Conservation (phyloP, 2,329 filamentous ascomycete genomes). For the Colletotrichum sp. region DNA sequence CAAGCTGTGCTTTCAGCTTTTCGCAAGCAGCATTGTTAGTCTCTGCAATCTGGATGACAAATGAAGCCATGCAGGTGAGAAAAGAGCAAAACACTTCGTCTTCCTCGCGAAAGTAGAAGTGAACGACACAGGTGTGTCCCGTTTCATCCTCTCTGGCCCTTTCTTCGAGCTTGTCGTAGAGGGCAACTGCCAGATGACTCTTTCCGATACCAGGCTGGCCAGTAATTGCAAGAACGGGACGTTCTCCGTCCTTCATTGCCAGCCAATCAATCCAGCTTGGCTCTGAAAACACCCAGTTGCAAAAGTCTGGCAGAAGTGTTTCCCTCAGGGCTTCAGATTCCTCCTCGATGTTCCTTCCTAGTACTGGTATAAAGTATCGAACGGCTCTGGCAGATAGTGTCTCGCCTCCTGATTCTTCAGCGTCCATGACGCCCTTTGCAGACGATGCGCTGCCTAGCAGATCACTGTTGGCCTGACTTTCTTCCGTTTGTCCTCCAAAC, state of each 20-base stretch:
- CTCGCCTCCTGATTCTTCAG: not conserved
- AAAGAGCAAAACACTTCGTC: not conserved
- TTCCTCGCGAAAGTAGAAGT: not conserved
- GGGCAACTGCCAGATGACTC: not conserved
- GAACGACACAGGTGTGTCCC: not conserved
- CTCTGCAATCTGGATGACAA: not conserved
- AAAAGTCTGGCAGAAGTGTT: not conserved
- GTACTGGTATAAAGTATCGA: not conserved
- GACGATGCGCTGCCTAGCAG: not conserved
- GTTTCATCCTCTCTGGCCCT: not conserved
- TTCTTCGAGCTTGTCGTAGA: not conserved
- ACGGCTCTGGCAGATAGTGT: not conserved
- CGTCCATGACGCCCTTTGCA: not conserved
- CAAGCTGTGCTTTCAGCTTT: not conserved
- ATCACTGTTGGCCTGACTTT: not conserved
- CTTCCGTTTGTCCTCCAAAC: not conserved
- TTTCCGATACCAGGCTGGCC: not conserved
- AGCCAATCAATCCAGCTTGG: not conserved
- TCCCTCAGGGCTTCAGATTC: not conserved
- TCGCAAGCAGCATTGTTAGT: not conserved
- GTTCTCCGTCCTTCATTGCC: not conserved
- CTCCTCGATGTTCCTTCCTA: not conserved
- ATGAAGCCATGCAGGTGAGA: not conserved
- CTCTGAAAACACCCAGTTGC: not conserved
- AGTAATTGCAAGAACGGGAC: not conserved